Conservation (phyloP, 257 asterid genomes). For the Anisodus tanguticus region DNA sequence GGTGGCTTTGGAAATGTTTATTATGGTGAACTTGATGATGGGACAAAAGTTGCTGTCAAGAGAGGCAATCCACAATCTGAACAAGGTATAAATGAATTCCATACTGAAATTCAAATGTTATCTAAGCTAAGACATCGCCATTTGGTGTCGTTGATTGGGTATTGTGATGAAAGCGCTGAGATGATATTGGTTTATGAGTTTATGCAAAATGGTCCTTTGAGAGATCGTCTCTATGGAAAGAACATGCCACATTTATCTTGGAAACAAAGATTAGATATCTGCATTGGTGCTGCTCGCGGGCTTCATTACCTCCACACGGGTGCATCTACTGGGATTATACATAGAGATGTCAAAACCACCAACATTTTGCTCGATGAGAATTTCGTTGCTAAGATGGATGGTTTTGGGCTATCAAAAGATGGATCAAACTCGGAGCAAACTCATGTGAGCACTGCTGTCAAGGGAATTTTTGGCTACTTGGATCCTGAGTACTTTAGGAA, state of each 20-base stretch:
- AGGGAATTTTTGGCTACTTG: constrained; percentile 38
- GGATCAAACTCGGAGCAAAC: constrained; percentile 37
- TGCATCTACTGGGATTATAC: constrained; percentile 36
- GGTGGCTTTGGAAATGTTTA: constrained; percentile 41
- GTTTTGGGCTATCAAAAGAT: constrained; percentile 39
- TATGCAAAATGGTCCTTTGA: constrained; percentile 38
- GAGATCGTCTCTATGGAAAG: constrained; percentile 38
- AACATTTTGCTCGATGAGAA: constrained; percentile 39
- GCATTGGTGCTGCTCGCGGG: constrained; percentile 40
- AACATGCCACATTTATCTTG: constrained; percentile 29
- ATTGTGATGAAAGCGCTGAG: constrained; percentile 36
- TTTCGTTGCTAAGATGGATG: constrained; percentile 37
- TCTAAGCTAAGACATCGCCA: constrained; percentile 38
- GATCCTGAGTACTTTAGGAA: constrained; percentile 41
- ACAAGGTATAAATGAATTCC: constrained; percentile 39
- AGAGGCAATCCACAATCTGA: constrained; percentile 38
- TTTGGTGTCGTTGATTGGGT: constrained; percentile 38
- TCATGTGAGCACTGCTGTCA: constrained; percentile 39
- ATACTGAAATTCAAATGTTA: constrained; percentile 37
- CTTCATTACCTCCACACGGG: constrained; percentile 43
- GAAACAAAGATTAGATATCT: constrained; percentile 37
- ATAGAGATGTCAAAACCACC: constrained; percentile 38
- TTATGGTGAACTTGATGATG: constrained; percentile 33
- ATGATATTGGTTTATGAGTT: constrained; percentile 40
- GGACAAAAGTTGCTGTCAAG: constrained; percentile 38